Evolutionary conservation across 1,139 yeast genomes (phyloP).

Genomic region (Blastobotrys illinoisensis): DNA sequence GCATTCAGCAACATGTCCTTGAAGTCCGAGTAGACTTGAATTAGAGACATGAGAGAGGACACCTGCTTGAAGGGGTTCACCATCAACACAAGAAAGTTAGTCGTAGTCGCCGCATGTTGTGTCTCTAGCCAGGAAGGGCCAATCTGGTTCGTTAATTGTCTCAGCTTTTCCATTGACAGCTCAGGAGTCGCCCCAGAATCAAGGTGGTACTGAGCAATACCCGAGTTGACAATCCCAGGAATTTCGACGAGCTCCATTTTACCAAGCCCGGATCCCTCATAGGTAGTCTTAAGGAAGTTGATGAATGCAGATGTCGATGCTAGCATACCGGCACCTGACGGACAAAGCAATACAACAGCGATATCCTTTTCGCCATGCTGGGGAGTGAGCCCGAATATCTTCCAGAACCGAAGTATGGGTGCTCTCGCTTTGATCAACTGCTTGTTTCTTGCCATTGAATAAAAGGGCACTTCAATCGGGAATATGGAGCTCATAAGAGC

Average conservation of each 20-base stretch:
- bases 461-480: slow-evolving; percentile 27
- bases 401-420: slow-evolving; percentile 36
- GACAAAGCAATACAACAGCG: slow-evolving; percentile 27
- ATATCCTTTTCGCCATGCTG: slow-evolving; percentile 29
- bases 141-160: slow-evolving; percentile 4
- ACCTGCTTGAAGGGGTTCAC: slow-evolving; percentile 13
- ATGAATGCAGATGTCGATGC: slow-evolving; percentile 25
- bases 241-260: slow-evolving; percentile 22
- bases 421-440: slow-evolving; percentile 31
- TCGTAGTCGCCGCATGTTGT: not conserved
- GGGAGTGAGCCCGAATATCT: slow-evolving; percentile 35
- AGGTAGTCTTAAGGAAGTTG: slow-evolving; percentile 28
- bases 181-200: slow-evolving; percentile 2
- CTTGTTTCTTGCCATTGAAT: slow-evolving; percentile 26
- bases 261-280: slow-evolving; percentile 36
- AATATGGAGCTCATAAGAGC: slow-evolving; percentile 11
- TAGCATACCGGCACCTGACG: slow-evolving; percentile 27
- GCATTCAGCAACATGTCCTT: slow-evolving; percentile 21
- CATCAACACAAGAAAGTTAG: slow-evolving; percentile 9
- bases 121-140: slow-evolving; percentile 5
- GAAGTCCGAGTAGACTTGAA: slow-evolving; percentile 16
- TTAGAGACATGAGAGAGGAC: slow-evolving; percentile 9
- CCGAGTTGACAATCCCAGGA: slow-evolving; percentile 20
- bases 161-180: slow-evolving; percentile 7
- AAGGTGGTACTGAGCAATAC: slow-evolving; percentile 13